Evolutionary conservation across 2,329 filamentous ascomycete genomes (phyloP).

Genomic region (Acrodontium crateriforme): DNA sequence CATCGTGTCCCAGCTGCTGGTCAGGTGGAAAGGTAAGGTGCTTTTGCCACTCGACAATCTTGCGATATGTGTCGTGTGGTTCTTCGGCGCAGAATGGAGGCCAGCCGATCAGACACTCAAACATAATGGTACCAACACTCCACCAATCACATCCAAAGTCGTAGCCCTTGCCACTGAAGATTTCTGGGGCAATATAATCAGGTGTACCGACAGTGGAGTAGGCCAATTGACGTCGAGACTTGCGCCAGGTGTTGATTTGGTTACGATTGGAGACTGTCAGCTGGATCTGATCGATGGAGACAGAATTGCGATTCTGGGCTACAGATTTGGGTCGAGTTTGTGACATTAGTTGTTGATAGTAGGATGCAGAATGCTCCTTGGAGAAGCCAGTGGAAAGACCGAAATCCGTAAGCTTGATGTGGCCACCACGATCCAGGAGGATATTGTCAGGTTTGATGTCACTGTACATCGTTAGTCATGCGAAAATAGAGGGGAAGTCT

Average conservation of each 20-base stretch:
- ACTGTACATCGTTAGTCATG: too few species aligned
- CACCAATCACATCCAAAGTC: conserved; percentile 98
- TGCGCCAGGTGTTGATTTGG: conserved; percentile 97
- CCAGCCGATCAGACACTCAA: conserved; percentile 96
- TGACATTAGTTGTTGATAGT: conserved; percentile 92
- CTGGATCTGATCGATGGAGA: conserved; percentile 95
- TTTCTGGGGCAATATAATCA: conserved; percentile 96
- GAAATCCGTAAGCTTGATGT: conserved; percentile 97
- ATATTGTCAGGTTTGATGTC: conserved; percentile 99
- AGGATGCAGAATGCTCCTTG: conserved; percentile 93
- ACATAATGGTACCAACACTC: conserved; percentile 98
- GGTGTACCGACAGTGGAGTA: conserved; percentile 97
- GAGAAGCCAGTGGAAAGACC: conserved; percentile 96
- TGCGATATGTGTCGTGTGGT: conserved; percentile 92
- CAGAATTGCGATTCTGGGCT: conserved; percentile 66
- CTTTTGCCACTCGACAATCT: conserved; percentile 97
- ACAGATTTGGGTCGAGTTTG: conserved; percentile 29
- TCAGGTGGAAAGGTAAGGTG: conserved; percentile 95
- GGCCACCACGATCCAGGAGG: conserved; percentile 81
- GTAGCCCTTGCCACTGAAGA: conserved; percentile 93
- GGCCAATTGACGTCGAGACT: conserved; percentile 86
- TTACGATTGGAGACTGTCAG: conserved; percentile 93
- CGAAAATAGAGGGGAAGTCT: too few species aligned
- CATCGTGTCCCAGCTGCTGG: conserved; percentile 73
- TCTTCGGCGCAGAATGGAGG: conserved; percentile 98